Conservation (phyloP, 2,329 filamentous ascomycete species). For the Ceratocystis albifundus region DNA sequence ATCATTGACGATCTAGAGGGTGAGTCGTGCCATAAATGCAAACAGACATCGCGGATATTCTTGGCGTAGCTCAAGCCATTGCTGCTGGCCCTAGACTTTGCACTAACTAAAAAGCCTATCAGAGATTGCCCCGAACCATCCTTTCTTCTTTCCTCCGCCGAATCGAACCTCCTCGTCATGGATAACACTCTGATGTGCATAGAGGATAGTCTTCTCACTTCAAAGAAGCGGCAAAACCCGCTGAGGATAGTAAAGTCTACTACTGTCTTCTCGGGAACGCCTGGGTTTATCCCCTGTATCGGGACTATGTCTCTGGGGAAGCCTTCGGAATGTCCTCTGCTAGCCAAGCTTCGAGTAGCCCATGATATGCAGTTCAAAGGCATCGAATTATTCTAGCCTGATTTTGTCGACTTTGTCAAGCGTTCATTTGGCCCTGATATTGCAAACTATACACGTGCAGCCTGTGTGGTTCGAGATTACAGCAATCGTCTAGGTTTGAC, state of each 20-base stretch:
- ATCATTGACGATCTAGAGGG: background rate
- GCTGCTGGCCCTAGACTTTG: background rate
- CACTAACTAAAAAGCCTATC: background rate
- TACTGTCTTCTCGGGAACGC: background rate
- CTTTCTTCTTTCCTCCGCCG: background rate
- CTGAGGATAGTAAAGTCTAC: background rate
- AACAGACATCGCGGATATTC: background rate
- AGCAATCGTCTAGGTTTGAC: constrained; percentile 21
- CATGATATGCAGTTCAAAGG: constrained; percentile 23
- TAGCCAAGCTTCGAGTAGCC: constrained; percentile 24
- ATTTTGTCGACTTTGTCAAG: constrained; percentile 23
- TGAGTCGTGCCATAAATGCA: background rate
- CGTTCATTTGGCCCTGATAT: background rate
- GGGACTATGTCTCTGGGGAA: constrained; percentile 26
- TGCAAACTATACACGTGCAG: background rate
- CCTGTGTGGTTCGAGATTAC: constrained; percentile 14
- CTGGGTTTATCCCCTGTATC: constrained; percentile 24
- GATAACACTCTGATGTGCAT: constrained; percentile 6
- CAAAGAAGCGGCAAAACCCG: background rate
- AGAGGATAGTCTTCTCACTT: background rate
- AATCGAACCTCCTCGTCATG: background rate
- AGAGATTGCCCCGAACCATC: background rate
- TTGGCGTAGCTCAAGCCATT: background rate
- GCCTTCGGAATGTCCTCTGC: constrained; percentile 22
- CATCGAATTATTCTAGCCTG: constrained; percentile 26